Conservation (phyloP, 805 yeast species). For the Starmerella cellae region DNA sequence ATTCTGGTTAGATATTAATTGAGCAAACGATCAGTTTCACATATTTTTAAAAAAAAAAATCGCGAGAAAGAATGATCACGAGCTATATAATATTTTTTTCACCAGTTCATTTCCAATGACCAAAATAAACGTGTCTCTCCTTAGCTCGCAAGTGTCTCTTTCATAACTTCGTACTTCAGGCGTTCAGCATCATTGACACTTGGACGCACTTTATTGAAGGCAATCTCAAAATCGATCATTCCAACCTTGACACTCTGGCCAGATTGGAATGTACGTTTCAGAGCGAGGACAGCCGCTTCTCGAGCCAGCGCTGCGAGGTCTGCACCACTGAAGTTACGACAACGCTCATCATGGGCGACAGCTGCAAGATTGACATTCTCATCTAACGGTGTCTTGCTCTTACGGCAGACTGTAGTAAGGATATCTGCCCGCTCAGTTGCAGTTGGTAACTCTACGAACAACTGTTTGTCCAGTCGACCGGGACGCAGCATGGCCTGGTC, state of each 20-base stretch:
- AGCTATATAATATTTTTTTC: too few species aligned
- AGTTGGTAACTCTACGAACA: conserved; percentile 80
- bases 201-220: conserved; percentile 67
- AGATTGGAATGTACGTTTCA: conserved; percentile 39
- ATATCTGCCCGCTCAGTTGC: conserved; percentile 70
- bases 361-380: conserved; percentile 43
- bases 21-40: too few species aligned
- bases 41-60: too few species aligned
- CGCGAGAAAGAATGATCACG: neutral
- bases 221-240: conserved; percentile 50
- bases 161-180: conserved; percentile 57
- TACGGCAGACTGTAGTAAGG: conserved; percentile 53
- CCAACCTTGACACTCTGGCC: conserved; percentile 34
- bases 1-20: too few species aligned
- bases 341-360: conserved; percentile 63
- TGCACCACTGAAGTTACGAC: conserved; percentile 90
- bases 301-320: conserved; percentile 83
- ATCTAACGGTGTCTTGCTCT: conserved; percentile 54
- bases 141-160: conserved; percentile 43
- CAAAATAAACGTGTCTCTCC: too few species aligned
- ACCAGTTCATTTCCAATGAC: too few species aligned
- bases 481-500: conserved; percentile 98
- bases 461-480: conserved; percentile 85
- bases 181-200: conserved; percentile 83
- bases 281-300: conserved; percentile 85